Evolutionary conservation across 2,329 filamentous ascomycete genomes (phyloP).

Genomic region (Claviceps cyperi): DNA sequence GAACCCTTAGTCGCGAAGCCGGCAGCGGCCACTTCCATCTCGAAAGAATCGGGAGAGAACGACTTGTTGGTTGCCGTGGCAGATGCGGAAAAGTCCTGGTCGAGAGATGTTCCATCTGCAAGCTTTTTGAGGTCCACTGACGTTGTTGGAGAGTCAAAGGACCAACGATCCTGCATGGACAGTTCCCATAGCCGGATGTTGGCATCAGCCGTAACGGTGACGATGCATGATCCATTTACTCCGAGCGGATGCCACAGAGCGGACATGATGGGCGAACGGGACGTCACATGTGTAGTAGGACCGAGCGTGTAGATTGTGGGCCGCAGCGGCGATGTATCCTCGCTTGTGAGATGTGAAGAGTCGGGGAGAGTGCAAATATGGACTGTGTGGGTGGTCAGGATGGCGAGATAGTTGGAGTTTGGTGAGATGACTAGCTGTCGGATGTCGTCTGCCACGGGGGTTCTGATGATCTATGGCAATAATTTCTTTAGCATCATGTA

Average conservation of each 20-base stretch:
- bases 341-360: conserved; percentile 55
- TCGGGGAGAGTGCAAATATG: conserved; percentile 81
- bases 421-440: conserved; percentile 76
- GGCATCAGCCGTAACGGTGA: conserved; percentile 80
- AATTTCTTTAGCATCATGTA: neutral
- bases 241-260: conserved; percentile 89
- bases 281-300: conserved; percentile 79
- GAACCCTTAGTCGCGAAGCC: conserved; percentile 54
- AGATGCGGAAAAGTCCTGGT: conserved; percentile 72
- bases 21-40: conserved; percentile 87
- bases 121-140: conserved; percentile 83
- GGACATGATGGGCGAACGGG: conserved; percentile 65
- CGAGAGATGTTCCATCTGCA: conserved; percentile 64
- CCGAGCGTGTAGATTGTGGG: conserved; percentile 85
- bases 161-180: conserved; percentile 68
- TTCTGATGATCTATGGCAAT: conserved; percentile 50
- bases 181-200: conserved; percentile 85
- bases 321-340: conserved; percentile 55
- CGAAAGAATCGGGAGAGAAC: conserved; percentile 78
- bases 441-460: conserved; percentile 68
- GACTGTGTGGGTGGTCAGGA: conserved; percentile 75
- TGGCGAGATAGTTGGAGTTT: conserved; percentile 65
- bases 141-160: conserved; percentile 70
- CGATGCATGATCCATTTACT: conserved; percentile 63
- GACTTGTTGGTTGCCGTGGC: conserved; percentile 59